These are phyloP conservation scores for Pythium rishiriense DNA, from an alignment of 352 stramenopile genomes.

Conservation along the genomic window DNA sequence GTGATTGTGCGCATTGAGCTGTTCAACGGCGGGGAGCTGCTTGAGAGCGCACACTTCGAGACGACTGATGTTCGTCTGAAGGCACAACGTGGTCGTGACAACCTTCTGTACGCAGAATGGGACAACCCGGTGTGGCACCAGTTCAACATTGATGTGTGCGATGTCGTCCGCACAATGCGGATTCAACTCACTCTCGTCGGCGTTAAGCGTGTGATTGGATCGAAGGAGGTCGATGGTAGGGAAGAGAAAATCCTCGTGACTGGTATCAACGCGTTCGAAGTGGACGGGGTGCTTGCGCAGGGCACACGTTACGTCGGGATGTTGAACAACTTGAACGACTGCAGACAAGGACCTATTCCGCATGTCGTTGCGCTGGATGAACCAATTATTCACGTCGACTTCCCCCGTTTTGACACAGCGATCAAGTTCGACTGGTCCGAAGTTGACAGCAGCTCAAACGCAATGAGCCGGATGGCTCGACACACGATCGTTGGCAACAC, in stretches of 20 bases:
- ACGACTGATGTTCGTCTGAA: conserved; percentile 72
- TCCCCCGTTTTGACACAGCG: conserved; percentile 53
- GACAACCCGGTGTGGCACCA: conserved; percentile 73
- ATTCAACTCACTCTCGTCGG: conserved; percentile 74
- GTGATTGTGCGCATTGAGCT: conserved; percentile 77
- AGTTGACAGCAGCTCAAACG: conserved; percentile 1
- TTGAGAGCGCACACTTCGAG: conserved; percentile 71
- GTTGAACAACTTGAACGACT: conserved; percentile 81
- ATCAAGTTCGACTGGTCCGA: conserved; percentile 82
- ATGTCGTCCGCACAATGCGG: conserved; percentile 73
- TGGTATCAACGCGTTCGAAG: conserved; percentile 81
- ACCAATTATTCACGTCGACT: conserved; percentile 72
- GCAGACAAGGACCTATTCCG: conserved; percentile 65
- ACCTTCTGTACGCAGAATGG: conserved; percentile 77
- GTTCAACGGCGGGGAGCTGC: conserved; percentile 69
- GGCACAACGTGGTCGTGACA: conserved; percentile 53
- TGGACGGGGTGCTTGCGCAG: conserved; percentile 66
- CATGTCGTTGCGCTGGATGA: conserved; percentile 70
- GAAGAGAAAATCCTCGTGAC: conserved; percentile 82
- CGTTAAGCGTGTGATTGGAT: conserved; percentile 64
- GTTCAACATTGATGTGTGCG: conserved; percentile 73
- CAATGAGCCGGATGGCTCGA: conserved; percentile 40
- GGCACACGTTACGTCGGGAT: conserved; percentile 76
- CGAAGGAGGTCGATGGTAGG: conserved; percentile 33
- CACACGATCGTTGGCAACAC: conserved; percentile 55